Conservation (phyloP, 2,329 filamentous ascomycete genomes). For the Ceratocystis harringtonii region DNA sequence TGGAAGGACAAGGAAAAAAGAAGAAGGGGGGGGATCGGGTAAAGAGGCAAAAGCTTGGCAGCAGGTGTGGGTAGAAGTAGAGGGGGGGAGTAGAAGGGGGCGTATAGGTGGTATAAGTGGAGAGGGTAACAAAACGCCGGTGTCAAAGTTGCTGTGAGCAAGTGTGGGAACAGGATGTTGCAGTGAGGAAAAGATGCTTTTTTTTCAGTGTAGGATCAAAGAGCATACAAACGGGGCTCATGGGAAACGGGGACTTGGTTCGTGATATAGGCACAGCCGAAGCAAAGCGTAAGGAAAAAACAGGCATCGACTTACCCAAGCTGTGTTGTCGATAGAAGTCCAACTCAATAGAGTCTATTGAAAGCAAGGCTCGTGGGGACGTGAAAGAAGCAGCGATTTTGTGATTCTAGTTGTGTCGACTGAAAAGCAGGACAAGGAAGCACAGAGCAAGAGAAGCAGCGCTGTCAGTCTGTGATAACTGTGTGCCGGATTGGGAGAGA, state of each 20-base stretch:
- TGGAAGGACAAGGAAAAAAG: background rate
- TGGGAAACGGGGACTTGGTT: background rate
- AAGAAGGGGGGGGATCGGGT: background rate
- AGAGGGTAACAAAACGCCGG: constrained; percentile 2
- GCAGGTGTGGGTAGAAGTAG: background rate
- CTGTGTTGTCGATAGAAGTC: background rate
- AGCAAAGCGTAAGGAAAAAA: background rate
- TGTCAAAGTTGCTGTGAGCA: background rate
- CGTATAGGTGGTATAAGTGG: constrained; percentile 2
- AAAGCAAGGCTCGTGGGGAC: background rate
- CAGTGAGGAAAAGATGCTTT: background rate
- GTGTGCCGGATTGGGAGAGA: background rate
- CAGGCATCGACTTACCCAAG: background rate
- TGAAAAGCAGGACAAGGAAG: background rate
- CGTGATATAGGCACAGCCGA: background rate
- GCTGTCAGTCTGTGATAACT: background rate
- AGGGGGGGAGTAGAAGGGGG: background rate
- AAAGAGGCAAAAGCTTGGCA: background rate
- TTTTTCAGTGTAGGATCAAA: background rate
- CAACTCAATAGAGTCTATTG: background rate
- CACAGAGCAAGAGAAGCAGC: background rate
- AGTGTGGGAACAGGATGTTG: background rate
- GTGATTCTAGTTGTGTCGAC: background rate
- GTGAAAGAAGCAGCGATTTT: background rate
- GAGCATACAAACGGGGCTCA: background rate